These are phyloP conservation scores for Teunomyces kruisii DNA, from an alignment of 805 yeast species.

Conservation along the genomic window DNA sequence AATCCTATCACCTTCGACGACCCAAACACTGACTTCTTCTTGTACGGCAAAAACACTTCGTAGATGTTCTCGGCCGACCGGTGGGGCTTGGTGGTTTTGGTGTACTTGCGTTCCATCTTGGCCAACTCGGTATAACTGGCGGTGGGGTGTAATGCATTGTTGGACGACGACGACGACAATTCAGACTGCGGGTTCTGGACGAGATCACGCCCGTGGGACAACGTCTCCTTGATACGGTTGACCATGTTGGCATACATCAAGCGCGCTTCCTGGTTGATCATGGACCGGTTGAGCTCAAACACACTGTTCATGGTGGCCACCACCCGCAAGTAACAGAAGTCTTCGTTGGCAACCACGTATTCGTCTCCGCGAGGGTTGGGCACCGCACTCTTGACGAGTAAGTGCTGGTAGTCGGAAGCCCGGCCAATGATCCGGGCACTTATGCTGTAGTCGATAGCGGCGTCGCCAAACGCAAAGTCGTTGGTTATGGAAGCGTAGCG, in stretches of 20 bases:
- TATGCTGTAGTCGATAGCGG: conserved; percentile 32
- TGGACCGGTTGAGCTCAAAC: conserved; percentile 27
- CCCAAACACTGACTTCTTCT: conserved; percentile 30
- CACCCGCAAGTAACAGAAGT: conserved; percentile 23
- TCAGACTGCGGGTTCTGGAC: not conserved
- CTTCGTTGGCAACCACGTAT: conserved; percentile 32
- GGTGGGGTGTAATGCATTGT: conserved; percentile 13
- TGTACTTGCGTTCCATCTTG: conserved; percentile 30
- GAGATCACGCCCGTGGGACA: conserved; percentile 26
- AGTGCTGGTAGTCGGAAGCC: conserved; percentile 27
- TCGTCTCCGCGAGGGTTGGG: conserved; percentile 22
- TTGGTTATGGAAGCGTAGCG: conserved; percentile 18
- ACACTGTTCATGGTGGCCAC: conserved; percentile 22
- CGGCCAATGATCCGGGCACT: conserved; percentile 38
- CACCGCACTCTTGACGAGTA: conserved; percentile 13
- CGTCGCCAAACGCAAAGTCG: conserved; percentile 31
- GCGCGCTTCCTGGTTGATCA: conserved; percentile 34
- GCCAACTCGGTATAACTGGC: conserved; percentile 25
- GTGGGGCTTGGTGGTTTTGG: conserved; percentile 14
- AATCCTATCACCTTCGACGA: conserved; percentile 31
- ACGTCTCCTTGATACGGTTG: conserved; percentile 25
- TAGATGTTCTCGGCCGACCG: conserved; percentile 14
- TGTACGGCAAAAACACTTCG: conserved; percentile 31
- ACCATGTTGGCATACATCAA: conserved; percentile 30
- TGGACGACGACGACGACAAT: not conserved